These are phyloP conservation scores for Davidsoniella australis DNA, from an alignment of 2,329 filamentous ascomycete species.

Conservation along the genomic window DNA sequence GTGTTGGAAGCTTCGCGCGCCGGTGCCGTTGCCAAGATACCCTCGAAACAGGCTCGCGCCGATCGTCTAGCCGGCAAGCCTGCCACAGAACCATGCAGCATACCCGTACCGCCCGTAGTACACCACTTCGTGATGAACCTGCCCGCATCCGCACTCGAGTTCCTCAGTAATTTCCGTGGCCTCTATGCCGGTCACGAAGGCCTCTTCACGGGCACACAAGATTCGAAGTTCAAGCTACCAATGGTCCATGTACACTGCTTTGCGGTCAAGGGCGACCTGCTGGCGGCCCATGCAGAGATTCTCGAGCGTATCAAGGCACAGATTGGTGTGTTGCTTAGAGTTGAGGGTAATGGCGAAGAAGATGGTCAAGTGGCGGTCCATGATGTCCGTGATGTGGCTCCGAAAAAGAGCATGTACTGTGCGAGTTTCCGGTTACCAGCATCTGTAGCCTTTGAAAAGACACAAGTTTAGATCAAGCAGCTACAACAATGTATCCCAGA, in stretches of 20 bases:
- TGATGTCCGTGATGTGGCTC: constrained; percentile 74
- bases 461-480: background rate
- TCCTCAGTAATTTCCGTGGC: constrained; percentile 57
- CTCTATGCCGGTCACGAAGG: constrained; percentile 56
- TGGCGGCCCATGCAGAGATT: constrained; percentile 38
- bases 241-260: constrained; percentile 94
- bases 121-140: constrained; percentile 98
- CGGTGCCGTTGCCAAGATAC: constrained; percentile 37
- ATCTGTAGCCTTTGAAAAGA: constrained; percentile 58
- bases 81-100: constrained; percentile 21
- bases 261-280: constrained; percentile 57
- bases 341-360: constrained; percentile 27
- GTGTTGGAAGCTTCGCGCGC: constrained; percentile 34
- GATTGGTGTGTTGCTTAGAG: constrained; percentile 21
- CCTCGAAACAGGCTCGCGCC: constrained; percentile 23
- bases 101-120: constrained; percentile 55
- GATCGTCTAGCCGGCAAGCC: constrained; percentile 16
- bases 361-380: constrained; percentile 38
- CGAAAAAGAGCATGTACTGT: constrained; percentile 93
- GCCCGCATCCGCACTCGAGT: constrained; percentile 73
- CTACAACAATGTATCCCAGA: too few relatives aligned
- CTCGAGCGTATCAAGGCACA: constrained; percentile 26
- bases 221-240: constrained; percentile 45
- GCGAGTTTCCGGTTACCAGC: constrained; percentile 74
- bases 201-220: constrained; percentile 40